Percentiles rank a stretch among this genome's conserved stretches.
Conservation (phyloP, 495 filamentous ascomycete genomes). For the Tuber aestivum region DNA sequence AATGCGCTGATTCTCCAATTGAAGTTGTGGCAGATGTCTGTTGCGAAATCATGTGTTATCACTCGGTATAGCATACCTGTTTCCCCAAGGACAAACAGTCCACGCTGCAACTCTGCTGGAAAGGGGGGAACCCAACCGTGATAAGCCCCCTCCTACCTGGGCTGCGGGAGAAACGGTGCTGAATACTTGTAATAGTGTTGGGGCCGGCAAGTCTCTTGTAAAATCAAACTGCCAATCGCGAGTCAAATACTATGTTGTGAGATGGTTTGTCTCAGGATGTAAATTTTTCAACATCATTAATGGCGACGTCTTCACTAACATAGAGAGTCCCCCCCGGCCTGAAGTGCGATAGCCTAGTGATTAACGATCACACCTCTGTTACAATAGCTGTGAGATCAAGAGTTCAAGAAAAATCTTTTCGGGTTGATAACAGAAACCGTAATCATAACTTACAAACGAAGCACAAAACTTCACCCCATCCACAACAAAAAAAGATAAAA, state of each 20-base stretch:
- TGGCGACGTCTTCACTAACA: not conserved
- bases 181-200: not conserved
- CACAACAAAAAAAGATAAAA: not conserved
- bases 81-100: not conserved
- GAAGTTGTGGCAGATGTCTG: not conserved
- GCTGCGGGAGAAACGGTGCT: not conserved
- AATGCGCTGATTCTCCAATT: not conserved
- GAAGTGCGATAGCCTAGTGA: not conserved
- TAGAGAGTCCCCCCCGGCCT: not conserved
- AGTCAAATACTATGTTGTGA: not conserved
- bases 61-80: not conserved
- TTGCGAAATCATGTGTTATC: not conserved
- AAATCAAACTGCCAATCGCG: not conserved
- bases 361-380: not conserved
- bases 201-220: not conserved
- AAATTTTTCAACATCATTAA: not conserved
- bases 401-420: not conserved
- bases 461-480: not conserved
- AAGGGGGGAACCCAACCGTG: not conserved
- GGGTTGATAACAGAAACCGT: not conserved
- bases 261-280: not conserved
- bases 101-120: not conserved
- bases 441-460: not conserved
- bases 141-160: not conserved
- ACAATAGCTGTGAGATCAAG: not conserved